phyloP scores from a whole-genome alignment of 495 filamentous ascomycete species.

The Aspergillus baeticus region DNA sequence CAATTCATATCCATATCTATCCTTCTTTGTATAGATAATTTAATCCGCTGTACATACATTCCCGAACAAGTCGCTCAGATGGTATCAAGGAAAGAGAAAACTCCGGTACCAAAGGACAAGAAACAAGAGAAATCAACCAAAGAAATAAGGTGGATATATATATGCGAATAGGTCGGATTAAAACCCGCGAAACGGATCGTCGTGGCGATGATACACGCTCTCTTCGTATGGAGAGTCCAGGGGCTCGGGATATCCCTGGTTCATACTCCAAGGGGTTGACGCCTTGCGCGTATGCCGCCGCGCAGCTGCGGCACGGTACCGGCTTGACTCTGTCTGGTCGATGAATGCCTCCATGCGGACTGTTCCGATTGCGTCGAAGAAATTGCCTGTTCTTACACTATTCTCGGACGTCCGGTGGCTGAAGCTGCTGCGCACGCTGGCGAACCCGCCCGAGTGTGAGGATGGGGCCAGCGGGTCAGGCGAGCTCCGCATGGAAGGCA shows the following conservation, averaged over 20 bases:
- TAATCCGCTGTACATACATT: slow-evolving; percentile 5
- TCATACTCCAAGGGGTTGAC: slow-evolving; percentile 39
- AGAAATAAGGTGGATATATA: neutral
- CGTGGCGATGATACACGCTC: slow-evolving; percentile 34
- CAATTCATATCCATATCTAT: slow-evolving; percentile 3
- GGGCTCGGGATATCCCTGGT: slow-evolving; percentile 27
- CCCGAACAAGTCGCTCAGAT: slow-evolving; percentile 11
- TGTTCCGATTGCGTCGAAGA: slow-evolving; percentile 74
- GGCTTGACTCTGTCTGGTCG: slow-evolving; percentile 38
- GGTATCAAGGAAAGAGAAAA: slow-evolving; percentile 8
- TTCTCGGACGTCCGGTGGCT: slow-evolving; percentile 45
- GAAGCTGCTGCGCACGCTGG: slow-evolving; percentile 42
- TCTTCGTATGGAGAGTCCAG: slow-evolving; percentile 32
- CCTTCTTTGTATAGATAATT: neutral
- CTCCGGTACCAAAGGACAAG: neutral
- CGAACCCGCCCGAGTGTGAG: slow-evolving; percentile 20
- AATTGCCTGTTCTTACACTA: slow-evolving; percentile 41
- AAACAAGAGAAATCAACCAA: neutral
- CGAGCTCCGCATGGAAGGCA: slow-evolving; percentile 52
- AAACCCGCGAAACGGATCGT: slow-evolving; percentile 42
- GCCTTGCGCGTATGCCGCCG: slow-evolving; percentile 32
- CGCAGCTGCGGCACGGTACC: slow-evolving; percentile 18
- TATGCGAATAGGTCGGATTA: slow-evolving; percentile 12
- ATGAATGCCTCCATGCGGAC: slow-evolving; percentile 95
- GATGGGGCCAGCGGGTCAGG: slow-evolving; percentile 50